phyloP scores from a whole-genome alignment of 1,284 basidiomycete genomes.

The Porphyrellus sp. region DNA sequence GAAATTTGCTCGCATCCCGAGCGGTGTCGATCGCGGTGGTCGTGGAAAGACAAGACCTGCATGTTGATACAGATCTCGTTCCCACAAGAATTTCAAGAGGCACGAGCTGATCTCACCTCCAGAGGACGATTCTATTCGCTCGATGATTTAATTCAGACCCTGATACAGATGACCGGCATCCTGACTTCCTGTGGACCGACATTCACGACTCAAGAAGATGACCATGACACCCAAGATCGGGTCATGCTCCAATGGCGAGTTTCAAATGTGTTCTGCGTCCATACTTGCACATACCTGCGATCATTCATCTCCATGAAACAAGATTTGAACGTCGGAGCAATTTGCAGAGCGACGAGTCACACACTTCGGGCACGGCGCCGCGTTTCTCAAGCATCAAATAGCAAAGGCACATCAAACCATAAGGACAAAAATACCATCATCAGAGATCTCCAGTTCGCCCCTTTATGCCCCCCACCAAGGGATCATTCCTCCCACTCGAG shows the following conservation, averaged over 20 bases:
- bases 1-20: not conserved
- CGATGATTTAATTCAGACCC: conserved; percentile 3
- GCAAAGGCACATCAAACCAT: not conserved
- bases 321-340: conserved; percentile 13
- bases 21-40: conserved; percentile 15
- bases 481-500: conserved; percentile 5
- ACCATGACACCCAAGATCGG: conserved; percentile 3
- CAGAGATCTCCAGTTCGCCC: not conserved
- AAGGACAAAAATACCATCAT: conserved; percentile 13
- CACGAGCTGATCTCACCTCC: not conserved
- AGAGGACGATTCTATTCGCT: not conserved
- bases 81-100: conserved; percentile 13
- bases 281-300: not conserved
- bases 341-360: conserved; percentile 10
- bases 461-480: conserved; percentile 5
- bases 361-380: conserved; percentile 11
- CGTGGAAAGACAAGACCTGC: conserved; percentile 5
- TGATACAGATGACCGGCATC: not conserved
- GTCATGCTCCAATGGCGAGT: conserved; percentile 9
- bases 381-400: conserved; percentile 8
- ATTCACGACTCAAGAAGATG: not conserved
- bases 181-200: not conserved
- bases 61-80: conserved; percentile 4
- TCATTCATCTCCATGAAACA: conserved; percentile 30
- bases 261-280: conserved; percentile 11